phyloP scores from a whole-genome alignment of 2,329 filamentous ascomycete species.

The Colletotrichum tamarilloi region DNA sequence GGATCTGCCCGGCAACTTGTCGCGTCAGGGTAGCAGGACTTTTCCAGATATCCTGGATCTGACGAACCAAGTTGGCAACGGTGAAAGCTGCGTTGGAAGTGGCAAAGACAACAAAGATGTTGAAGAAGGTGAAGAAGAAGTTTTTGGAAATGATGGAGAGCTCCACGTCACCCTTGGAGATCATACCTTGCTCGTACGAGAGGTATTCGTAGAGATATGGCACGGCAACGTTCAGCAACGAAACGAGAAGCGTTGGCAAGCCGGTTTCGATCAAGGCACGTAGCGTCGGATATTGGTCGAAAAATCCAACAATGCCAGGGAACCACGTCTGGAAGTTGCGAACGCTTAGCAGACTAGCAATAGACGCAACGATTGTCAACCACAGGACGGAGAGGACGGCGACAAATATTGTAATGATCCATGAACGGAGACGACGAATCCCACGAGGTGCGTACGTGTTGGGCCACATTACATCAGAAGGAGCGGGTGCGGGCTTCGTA shows the following conservation, averaged over 20 bases:
- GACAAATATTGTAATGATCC: slow-evolving; percentile 87
- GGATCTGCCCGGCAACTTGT: slow-evolving; percentile 80
- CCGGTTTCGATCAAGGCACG: slow-evolving; percentile 87
- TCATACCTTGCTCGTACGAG: slow-evolving; percentile 91
- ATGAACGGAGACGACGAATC: slow-evolving; percentile 80
- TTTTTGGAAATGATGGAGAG: slow-evolving; percentile 97
- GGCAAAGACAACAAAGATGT: slow-evolving; percentile 96
- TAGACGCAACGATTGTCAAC: slow-evolving; percentile 82
- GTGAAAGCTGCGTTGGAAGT: slow-evolving; percentile 87
- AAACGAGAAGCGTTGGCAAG: slow-evolving; percentile 85
- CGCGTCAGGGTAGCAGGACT: slow-evolving; percentile 84
- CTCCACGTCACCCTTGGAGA: slow-evolving; percentile 93
- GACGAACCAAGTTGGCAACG: slow-evolving; percentile 78
- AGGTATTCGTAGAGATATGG: slow-evolving; percentile 96
- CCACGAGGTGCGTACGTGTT: slow-evolving; percentile 88
- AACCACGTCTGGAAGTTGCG: slow-evolving; percentile 82
- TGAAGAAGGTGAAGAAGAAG: slow-evolving; percentile 99
- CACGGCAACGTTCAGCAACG: slow-evolving; percentile 87
- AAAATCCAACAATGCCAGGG: slow-evolving; percentile 74
- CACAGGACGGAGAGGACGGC: slow-evolving; percentile 87
- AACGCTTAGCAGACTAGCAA: slow-evolving; percentile 84
- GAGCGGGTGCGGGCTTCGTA: slow-evolving; percentile 87
- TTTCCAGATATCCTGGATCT: slow-evolving; percentile 78
- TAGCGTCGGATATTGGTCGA: slow-evolving; percentile 76
- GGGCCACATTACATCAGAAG: slow-evolving; percentile 92